Evolutionary conservation across 1,284 basidiomycete species (phyloP).

Genomic region (Trichosporon coremiiforme): DNA sequence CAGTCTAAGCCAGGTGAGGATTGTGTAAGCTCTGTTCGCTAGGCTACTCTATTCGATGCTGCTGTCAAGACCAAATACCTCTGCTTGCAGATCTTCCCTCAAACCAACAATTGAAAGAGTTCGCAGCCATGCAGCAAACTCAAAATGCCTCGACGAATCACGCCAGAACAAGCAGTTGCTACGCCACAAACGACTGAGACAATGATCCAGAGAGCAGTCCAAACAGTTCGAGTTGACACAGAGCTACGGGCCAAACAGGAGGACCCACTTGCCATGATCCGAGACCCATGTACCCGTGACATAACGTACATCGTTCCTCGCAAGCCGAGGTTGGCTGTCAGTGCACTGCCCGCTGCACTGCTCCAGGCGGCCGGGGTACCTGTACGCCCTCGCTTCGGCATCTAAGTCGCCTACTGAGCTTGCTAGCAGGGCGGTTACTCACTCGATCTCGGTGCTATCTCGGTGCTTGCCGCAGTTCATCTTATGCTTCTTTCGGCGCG

Average conservation of each 20-base stretch:
- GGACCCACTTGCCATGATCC: background rate
- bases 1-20: background rate
- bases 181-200: background rate
- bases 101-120: background rate
- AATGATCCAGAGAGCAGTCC: background rate
- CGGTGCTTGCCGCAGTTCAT: background rate
- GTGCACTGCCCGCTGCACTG: background rate
- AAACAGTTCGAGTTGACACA: background rate
- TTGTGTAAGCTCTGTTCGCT: background rate
- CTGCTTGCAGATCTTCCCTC: background rate
- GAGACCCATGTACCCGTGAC: background rate
- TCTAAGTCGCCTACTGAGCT: background rate
- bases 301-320: background rate
- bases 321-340: background rate
- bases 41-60: too few species aligned
- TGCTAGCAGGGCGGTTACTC: background rate
- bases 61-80: background rate
- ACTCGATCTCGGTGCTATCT: background rate
- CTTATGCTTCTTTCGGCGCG: background rate
- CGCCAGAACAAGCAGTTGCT: background rate
- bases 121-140: background rate
- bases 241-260: background rate
- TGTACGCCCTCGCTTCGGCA: background rate
- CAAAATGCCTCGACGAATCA: background rate
- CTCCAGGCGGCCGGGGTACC: background rate